phyloP scores from a whole-genome alignment of 2,329 filamentous ascomycete species.

The Aphanoascus verrucosus region DNA sequence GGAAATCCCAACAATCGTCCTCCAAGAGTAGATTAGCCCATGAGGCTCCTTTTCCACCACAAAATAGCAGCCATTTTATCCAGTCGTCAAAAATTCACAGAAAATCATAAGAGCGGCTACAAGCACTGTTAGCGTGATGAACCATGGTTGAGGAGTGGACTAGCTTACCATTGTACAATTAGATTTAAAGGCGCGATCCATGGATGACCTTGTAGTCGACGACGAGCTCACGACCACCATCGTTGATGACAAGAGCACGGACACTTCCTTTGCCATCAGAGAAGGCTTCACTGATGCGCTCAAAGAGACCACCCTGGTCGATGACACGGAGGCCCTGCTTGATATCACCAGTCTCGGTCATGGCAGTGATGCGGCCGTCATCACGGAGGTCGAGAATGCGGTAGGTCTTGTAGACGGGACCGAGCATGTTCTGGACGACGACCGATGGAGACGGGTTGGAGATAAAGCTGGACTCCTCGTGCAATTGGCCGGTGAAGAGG shows the following conservation, averaged over 20 bases:
- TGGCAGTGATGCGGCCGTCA: conserved; percentile 71
- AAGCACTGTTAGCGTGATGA: not conserved
- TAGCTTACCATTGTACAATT: conserved; percentile 4
- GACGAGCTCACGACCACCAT: conserved; percentile 83
- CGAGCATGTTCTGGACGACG: conserved; percentile 98
- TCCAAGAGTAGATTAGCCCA: conserved; percentile 1
- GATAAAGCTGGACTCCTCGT: conserved; percentile 97
- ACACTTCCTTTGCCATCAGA: conserved; percentile 86
- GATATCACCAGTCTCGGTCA: conserved; percentile 98
- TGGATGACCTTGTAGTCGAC: conserved; percentile 99
- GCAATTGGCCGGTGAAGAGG: conserved; percentile 98
- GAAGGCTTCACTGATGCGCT: conserved; percentile 71
- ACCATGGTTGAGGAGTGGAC: not conserved
- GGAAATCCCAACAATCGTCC: conserved; percentile 3
- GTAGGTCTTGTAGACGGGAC: conserved; percentile 99
- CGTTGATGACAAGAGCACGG: conserved; percentile 89
- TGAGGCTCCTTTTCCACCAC: conserved; percentile 3
- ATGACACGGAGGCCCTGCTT: conserved; percentile 91
- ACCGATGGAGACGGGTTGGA: conserved; percentile 94
- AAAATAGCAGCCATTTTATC: conserved; percentile 10
- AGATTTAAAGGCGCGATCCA: conserved; percentile 51
- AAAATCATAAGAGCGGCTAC: not conserved
- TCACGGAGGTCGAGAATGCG: conserved; percentile 95
- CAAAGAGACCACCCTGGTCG: conserved; percentile 84
- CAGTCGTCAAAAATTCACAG: not conserved